These are phyloP conservation scores for Karstenula rhodostoma DNA, from an alignment of 2,329 filamentous ascomycete species.

Conservation along the genomic window DNA sequence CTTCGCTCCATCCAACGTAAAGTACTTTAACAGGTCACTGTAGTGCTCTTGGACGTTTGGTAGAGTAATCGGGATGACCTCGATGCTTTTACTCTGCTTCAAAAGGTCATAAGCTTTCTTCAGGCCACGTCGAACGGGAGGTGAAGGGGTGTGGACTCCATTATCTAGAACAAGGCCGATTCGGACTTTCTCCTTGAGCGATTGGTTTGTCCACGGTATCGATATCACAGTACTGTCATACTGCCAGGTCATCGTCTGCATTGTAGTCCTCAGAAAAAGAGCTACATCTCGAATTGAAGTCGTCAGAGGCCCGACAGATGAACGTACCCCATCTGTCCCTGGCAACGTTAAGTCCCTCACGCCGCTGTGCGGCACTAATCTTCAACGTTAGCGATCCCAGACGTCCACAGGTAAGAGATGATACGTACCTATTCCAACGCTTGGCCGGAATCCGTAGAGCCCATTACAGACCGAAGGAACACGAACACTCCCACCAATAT, in stretches of 20 bases:
- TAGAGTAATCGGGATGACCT: slow-evolving; percentile 15
- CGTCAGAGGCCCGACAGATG: slow-evolving; percentile 49
- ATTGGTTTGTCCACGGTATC: slow-evolving; percentile 16
- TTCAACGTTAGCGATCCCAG: neutral
- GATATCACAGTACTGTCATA: slow-evolving; percentile 20
- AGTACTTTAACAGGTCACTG: slow-evolving; percentile 13
- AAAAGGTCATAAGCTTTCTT: slow-evolving; percentile 17
- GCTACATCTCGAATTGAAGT: slow-evolving; percentile 49
- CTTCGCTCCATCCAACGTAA: slow-evolving; percentile 12
- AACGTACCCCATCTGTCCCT: slow-evolving; percentile 34
- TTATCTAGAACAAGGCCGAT: slow-evolving; percentile 20
- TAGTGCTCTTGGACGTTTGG: slow-evolving; percentile 16
- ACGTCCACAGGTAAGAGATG: neutral
- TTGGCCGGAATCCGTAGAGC: slow-evolving; percentile 60
- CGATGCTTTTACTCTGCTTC: slow-evolving; percentile 1
- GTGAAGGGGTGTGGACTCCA: slow-evolving; percentile 18
- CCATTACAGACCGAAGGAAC: slow-evolving; percentile 63
- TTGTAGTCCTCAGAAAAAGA: slow-evolving; percentile 51
- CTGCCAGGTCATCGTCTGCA: slow-evolving; percentile 51
- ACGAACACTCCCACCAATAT: slow-evolving; percentile 60
- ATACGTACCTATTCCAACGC: slow-evolving; percentile 41
- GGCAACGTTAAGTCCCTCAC: slow-evolving; percentile 25
- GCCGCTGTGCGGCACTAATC: slow-evolving; percentile 45
- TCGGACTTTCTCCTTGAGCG: slow-evolving; percentile 9
- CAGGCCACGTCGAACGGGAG: slow-evolving; percentile 19